Evolutionary conservation across 768 basidiomycete species (phyloP), one percentile per base, ranked within the genome.

Genomic region (Coprinopsis marcescibilis): DNA sequence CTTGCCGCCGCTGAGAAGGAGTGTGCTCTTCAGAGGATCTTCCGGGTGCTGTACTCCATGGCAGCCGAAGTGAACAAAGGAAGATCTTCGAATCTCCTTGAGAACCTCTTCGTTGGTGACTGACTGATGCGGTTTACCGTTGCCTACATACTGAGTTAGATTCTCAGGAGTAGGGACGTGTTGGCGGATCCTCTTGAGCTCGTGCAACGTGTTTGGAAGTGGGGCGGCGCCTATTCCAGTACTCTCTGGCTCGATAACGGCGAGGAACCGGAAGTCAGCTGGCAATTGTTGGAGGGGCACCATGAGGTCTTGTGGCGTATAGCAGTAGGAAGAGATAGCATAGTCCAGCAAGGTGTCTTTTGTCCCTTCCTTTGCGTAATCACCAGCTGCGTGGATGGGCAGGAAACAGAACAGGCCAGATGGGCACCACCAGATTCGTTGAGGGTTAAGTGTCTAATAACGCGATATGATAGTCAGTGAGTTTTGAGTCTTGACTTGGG

Each of bases 61-160:
- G 42, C 67, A 69, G 2, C 69, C 63, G 10, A 72, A 47, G 46
- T 73, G 71, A 21, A 60, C 56, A 15, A 43, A 14, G 11, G 41
- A 25, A 27, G 25, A 12, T 10, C n/a, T 25, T 8, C 3, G 13
- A 10, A 43, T n/a, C 5, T 43, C 41, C 11, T 2, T 14, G 11
- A 43, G 24, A 14, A 43, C 14, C 14, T 6, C 14, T 3, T 43
- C 23, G 41, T 43, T n/a, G 29, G 24, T 25, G 29, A 6, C 4
- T 43, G 20, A 5, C 24, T 19, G 4, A 17, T 3, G 15, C 15
- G 38, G 23, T n/a, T 17, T 40, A 40, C 24, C 8, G 14, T n/a
- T 20, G 14, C n/a, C n/a, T n/a, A n/a, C n/a, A n/a, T n/a, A n/a
- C n/a, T n/a, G n/a, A n/a, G 19, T 19, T 17, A 14, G 2, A 40